phyloP scores from a whole-genome alignment of 1,284 basidiomycete species.

The Ustilago tritici region DNA sequence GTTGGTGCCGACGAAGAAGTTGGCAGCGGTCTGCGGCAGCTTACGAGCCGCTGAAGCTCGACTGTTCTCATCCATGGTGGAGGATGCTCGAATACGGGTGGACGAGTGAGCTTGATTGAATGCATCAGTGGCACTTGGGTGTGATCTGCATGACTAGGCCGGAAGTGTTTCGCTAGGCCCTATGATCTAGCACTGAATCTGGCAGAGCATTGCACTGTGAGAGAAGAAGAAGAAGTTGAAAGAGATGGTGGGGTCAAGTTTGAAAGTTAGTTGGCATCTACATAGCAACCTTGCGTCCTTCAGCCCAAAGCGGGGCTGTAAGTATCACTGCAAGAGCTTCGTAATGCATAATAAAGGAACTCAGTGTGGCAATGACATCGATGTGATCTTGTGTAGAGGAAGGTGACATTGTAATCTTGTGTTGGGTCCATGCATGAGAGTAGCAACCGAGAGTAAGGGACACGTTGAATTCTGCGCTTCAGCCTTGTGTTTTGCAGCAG shows the following conservation, averaged over 20 bases:
- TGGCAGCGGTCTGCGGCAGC: conserved; percentile 46
- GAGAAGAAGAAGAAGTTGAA: not conserved
- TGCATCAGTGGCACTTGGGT: conserved; percentile 6
- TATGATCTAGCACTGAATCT: not conserved
- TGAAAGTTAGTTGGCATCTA: not conserved
- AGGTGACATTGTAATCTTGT: not conserved
- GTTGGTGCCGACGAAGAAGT: conserved; percentile 50
- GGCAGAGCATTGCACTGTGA: not conserved
- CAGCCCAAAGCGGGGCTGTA: not conserved
- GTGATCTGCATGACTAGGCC: not conserved
- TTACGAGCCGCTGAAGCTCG: conserved; percentile 33
- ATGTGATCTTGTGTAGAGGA: conserved; percentile 32
- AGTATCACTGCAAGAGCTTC: not conserved
- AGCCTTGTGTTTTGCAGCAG: not conserved
- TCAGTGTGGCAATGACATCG: not conserved
- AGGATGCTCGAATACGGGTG: not conserved
- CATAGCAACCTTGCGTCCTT: not conserved
- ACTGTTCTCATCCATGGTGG: conserved; percentile 26
- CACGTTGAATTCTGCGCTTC: conserved; percentile 9
- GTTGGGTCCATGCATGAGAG: conserved; percentile 4
- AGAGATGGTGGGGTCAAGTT: not conserved
- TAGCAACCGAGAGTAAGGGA: not conserved
- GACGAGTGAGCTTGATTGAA: not conserved
- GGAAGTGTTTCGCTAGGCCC: not conserved
- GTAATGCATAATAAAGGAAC: not conserved